These are phyloP conservation scores for Mortierella sp. DNA, from an alignment of 371 early-diverging fungal genomes.

Conservation along the genomic window DNA sequence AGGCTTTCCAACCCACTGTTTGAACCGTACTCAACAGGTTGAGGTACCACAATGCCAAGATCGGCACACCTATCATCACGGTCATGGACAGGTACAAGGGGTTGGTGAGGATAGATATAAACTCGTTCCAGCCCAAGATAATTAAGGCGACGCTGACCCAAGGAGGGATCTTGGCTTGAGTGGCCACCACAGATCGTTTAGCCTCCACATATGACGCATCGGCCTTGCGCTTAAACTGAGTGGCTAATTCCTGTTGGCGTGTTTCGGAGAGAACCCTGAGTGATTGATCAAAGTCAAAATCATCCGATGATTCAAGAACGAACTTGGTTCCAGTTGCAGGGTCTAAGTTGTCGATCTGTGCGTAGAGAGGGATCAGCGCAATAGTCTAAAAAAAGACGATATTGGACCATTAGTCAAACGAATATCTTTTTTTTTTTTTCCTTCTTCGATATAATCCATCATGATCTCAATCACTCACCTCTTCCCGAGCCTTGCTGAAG, in stretches of 20 bases:
- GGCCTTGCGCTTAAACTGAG: slow-evolving; percentile 87
- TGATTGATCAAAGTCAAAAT: slow-evolving; percentile 74
- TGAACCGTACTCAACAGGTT: slow-evolving; percentile 76
- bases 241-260: slow-evolving; percentile 80
- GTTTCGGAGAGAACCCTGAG: slow-evolving; percentile 74
- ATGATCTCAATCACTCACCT: slow-evolving; percentile 42
- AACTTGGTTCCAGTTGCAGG: slow-evolving; percentile 37
- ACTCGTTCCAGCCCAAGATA: slow-evolving; percentile 94
- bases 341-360: slow-evolving; percentile 65
- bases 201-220: slow-evolving; percentile 95
- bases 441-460: neutral
- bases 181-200: slow-evolving; percentile 92
- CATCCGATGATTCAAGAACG: slow-evolving; percentile 53
- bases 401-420: neutral
- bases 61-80: slow-evolving; percentile 63
- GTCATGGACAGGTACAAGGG: slow-evolving; percentile 84
- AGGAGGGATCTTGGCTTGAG: slow-evolving; percentile 86
- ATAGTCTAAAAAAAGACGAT: slow-evolving; percentile 59
- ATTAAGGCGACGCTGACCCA: slow-evolving; percentile 88
- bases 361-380: slow-evolving; percentile 72
- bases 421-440: neutral
- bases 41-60: slow-evolving; percentile 71
- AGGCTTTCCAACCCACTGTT: slow-evolving; percentile 57
- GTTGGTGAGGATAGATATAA: slow-evolving; percentile 82
- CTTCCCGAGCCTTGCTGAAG: slow-evolving; percentile 81